Evolutionary conservation across 257 asterid genomes (phyloP).

Genomic region (Primulina tabacum): DNA sequence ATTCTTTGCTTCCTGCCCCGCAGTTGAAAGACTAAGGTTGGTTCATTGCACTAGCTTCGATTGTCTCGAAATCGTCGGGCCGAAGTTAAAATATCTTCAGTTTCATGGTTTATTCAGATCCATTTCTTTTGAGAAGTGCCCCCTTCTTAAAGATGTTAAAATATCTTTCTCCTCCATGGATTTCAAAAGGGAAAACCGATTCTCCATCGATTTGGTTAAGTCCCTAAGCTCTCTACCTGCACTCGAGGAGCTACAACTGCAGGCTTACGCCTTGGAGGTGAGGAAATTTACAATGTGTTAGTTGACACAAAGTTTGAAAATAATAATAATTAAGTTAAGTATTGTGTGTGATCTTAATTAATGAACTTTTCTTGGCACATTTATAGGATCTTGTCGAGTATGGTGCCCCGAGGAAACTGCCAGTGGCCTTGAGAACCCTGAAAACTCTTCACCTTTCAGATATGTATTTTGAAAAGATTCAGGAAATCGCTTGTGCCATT

Average conservation of each 20-base stretch:
- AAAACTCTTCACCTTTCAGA: conserved; percentile 44
- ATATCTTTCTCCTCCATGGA: conserved; percentile 41
- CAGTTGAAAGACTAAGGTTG: conserved; percentile 47
- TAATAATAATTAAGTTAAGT: neutral
- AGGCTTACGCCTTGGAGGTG: conserved; percentile 55
- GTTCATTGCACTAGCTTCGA: conserved; percentile 43
- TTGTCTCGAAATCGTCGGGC: conserved; percentile 37
- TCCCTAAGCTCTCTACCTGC: conserved; percentile 44
- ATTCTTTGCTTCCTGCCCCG: conserved; percentile 44
- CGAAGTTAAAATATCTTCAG: conserved; percentile 45
- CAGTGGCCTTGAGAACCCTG: conserved; percentile 35
- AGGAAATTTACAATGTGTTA: conserved; percentile 16
- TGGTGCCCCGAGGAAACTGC: conserved; percentile 46
- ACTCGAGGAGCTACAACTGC: conserved; percentile 44
- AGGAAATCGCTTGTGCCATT: conserved; percentile 46
- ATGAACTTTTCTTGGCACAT: neutral
- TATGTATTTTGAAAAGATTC: conserved; percentile 45
- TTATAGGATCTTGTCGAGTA: conserved; percentile 50
- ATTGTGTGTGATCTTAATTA: neutral
- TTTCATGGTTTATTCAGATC: conserved; percentile 44
- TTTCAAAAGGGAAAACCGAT: conserved; percentile 33
- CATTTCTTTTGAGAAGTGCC: conserved; percentile 45
- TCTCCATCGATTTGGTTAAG: conserved; percentile 44
- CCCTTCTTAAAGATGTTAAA: conserved; percentile 36
- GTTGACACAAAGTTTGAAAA: neutral